phyloP scores from a whole-genome alignment of 805 yeast genomes.

The Isabelozyma heimii region DNA sequence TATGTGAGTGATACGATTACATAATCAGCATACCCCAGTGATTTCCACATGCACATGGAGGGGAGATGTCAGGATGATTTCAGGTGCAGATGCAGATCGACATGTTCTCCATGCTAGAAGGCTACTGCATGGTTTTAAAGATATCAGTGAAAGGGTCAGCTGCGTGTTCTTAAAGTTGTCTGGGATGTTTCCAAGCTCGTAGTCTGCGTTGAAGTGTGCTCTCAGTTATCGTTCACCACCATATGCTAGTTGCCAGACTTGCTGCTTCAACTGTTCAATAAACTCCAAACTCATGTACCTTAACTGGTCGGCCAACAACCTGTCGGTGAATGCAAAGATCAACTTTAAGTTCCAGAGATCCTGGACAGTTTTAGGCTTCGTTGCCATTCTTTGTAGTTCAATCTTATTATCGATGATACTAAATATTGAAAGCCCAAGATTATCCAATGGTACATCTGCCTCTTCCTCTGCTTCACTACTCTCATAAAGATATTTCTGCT shows the following conservation, averaged over 20 bases:
- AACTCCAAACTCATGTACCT: slow-evolving; percentile 48
- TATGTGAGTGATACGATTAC: too few species aligned
- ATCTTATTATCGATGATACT: slow-evolving; percentile 52
- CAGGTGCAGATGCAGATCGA: too few species aligned
- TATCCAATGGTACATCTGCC: slow-evolving; percentile 13
- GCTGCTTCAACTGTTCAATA: slow-evolving; percentile 50
- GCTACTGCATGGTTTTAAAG: too few species aligned
- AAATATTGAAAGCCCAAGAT: slow-evolving; percentile 40
- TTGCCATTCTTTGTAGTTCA: slow-evolving; percentile 46
- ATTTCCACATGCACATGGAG: too few species aligned
- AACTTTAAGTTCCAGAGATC: slow-evolving; percentile 65
- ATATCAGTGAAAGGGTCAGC: too few species aligned
- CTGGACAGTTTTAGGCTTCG: slow-evolving; percentile 40
- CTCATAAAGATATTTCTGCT: slow-evolving; percentile 27
- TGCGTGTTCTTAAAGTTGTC: too few species aligned
- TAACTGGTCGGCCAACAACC: slow-evolving; percentile 31
- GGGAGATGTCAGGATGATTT: too few species aligned
- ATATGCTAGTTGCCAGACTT: slow-evolving; percentile 27
- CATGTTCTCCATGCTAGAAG: too few species aligned
- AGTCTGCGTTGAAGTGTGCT: too few species aligned
- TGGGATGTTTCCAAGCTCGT: too few species aligned
- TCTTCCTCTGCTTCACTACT: slow-evolving; percentile 12
- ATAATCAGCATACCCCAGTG: too few species aligned
- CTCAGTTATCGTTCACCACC: too few species aligned
- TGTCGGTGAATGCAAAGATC: slow-evolving; percentile 59